A percentile compares a stretch with the other conserved stretches of the same genome.
Evolutionary conservation across 345 rosid genomes (phyloP).

Genomic region (Clausena lansium): DNA sequence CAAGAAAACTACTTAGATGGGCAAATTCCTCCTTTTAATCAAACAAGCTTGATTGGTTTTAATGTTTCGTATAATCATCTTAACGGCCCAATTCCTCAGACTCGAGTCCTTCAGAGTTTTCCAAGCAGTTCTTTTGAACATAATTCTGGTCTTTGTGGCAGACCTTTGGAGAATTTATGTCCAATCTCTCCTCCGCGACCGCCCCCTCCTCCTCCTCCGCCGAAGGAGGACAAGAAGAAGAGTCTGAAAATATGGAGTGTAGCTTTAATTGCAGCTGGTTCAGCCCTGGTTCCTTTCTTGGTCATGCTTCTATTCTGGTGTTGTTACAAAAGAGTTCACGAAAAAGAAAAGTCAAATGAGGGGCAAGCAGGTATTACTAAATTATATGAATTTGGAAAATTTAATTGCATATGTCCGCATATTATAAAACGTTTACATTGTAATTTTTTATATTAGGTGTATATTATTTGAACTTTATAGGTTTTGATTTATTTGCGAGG

Average conservation of each 20-base stretch:
- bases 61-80: constrained; percentile 50
- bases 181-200: constrained; percentile 20
- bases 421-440: too few species aligned
- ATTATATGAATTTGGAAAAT: background rate
- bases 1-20: constrained; percentile 42
- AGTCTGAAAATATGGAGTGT: constrained; percentile 21
- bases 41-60: constrained; percentile 33
- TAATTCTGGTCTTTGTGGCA: constrained; percentile 48
- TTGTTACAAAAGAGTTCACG: constrained; percentile 19
- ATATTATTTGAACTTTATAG: background rate
- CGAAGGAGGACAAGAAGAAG: constrained; percentile 14
- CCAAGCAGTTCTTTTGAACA: constrained; percentile 34
- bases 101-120: constrained; percentile 31
- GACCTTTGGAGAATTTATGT: constrained; percentile 35
- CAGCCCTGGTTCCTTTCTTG: constrained; percentile 28
- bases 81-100: constrained; percentile 44
- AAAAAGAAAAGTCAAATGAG: constrained; percentile 14
- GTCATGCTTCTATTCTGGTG: constrained; percentile 29
- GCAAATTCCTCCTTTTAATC: constrained; percentile 43
- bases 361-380: constrained; percentile 21
- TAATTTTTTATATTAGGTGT: too few species aligned
- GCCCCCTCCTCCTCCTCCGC: constrained; percentile 1
- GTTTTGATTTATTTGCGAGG: background rate
- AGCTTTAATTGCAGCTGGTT: constrained; percentile 30
- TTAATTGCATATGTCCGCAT: background rate